Base-by-base conservation (phyloP, 192 early-diverging fungal genomes). In the Phycomyces blakesleeanus region DNA sequence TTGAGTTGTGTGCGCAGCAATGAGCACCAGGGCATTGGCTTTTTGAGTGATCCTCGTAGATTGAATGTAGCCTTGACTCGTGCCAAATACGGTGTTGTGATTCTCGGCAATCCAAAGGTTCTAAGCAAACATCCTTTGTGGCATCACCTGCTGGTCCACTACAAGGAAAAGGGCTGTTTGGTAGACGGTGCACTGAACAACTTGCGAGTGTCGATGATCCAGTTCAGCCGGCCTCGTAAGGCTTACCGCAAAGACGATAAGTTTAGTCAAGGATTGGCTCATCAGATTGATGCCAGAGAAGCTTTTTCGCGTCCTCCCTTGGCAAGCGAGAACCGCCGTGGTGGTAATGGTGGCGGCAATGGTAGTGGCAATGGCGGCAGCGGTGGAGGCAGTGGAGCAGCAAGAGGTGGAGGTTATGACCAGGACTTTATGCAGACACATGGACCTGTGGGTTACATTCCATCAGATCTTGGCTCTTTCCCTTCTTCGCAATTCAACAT, bases 1-100 rank as follows among this genome's bases (percentile, higher is more conserved):
- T 79, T 99, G 57, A 92, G 91, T 61, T 97, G 94, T 70, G 97
- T 99, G 38, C 87, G 97, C 41, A 93, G 92, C 62, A 99, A 99
- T 76, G 96, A 98, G 57, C 92, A 95, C 66, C 95, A 94, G 64
- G 96, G 96, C 11, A 97, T 97, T 64, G 93, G 92, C 29, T 95
- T 95, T 74, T 78, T 95, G 68, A 93, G 85, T 62, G 93, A 95
- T 51, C 93, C 93, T 20, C 81, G 93, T n/a, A 88, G 93, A 49
- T 77, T 95, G 37, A 95, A 95, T 59, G 93, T 95, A 4, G 93
- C 93, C 6, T 75, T 94, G 51, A 95, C 93, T 0, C 82, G 93
- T 57, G 94, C 95, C 20, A 93, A 92, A 59, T 98, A 94, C 70
- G 96, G 96, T 49, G 64, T 97, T n/a, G 87, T 94, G 40, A 85